Base-by-base conservation (phyloP, 352 stramenopile genomes). In the Plasmopara halstedii region DNA sequence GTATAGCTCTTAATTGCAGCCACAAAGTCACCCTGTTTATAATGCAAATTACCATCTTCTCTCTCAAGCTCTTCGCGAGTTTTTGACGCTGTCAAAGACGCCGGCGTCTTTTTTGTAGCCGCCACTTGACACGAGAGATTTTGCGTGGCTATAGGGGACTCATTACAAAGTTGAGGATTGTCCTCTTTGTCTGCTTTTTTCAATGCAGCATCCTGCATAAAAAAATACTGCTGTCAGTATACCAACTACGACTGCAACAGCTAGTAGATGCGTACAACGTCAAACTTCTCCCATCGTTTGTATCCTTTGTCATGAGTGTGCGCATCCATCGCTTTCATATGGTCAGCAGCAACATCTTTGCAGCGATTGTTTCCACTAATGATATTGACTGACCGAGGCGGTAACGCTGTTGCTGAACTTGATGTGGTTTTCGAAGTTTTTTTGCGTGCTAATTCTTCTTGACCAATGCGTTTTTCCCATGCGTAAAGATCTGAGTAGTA, bases 21-120 rank as follows among this genome's bases (percentile, higher is more conserved):
- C 20, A 94, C 70, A 37, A 78, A 91, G 46, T 98, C 85, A 1
- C 74, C 70, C 3, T 62, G 67, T 20, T 84, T 83, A 64, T 96
- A 97, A 54, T 88, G 85, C 22, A 82, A 83, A 53, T 98, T 98
- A 9, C 93, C 93, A 44, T 97, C 94, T 50, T 94, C 71, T 11
- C 73, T 72, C 46, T 97, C 89, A 10, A 90, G 47, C 14, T 85
- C 63, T 18, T 86, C 76, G 20, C 78, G 70, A 49, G 22, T 59
- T 42, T 65, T 55, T 6, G 32, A 37, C 2, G 34, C 40, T 11
- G n/a, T n/a, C 10, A 25, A 27, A 37, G 43, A 25, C 2, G 34
- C 11, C 23, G 36, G 9, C 29, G 22, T 3, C 9, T 44, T 55
- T 10, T 6, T 59, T 10, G 35, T 48, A 49, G 48, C 19, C 31